These are phyloP conservation scores for Russula foetens DNA, from an alignment of 768 basidiomycete species.

Conservation along the genomic window DNA sequence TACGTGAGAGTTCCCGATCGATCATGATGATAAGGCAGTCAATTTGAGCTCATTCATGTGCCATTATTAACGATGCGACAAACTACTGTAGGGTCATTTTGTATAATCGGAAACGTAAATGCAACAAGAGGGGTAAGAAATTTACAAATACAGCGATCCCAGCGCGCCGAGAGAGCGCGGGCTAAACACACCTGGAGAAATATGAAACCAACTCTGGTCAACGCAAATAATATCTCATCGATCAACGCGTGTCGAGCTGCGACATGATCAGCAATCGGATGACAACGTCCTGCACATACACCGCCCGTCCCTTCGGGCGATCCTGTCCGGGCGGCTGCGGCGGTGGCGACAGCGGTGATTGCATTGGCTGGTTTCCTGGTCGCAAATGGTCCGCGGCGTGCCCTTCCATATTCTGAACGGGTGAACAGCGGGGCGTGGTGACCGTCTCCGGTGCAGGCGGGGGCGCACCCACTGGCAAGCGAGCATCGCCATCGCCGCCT, in stretches of 20 bases:
- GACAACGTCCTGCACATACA: conserved; percentile 3
- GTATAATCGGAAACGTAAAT: too few species aligned
- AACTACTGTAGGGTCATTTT: too few species aligned
- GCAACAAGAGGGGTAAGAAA: too few species aligned
- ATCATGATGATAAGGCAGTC: too few species aligned
- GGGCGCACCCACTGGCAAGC: background rate
- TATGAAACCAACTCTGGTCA: too few species aligned
- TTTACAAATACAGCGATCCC: too few species aligned
- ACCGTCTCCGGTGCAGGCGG: background rate
- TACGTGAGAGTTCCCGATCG: too few species aligned
- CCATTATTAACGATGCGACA: too few species aligned
- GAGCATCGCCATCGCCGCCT: background rate
- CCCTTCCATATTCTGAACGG: background rate
- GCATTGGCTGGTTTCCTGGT: background rate
- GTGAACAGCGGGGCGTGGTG: background rate
- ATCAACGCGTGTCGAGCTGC: background rate
- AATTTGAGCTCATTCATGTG: too few species aligned
- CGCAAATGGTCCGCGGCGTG: background rate
- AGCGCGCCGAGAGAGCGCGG: too few species aligned
- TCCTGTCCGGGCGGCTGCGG: background rate
- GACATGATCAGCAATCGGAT: conserved; percentile 1
- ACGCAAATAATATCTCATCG: background rate
- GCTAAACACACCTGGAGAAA: too few species aligned
- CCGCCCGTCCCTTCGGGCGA: background rate
- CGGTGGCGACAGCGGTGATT: background rate